Evolutionary conservation across 306 rosid genomes (phyloP).

Genomic region (Rubus idaeus): DNA sequence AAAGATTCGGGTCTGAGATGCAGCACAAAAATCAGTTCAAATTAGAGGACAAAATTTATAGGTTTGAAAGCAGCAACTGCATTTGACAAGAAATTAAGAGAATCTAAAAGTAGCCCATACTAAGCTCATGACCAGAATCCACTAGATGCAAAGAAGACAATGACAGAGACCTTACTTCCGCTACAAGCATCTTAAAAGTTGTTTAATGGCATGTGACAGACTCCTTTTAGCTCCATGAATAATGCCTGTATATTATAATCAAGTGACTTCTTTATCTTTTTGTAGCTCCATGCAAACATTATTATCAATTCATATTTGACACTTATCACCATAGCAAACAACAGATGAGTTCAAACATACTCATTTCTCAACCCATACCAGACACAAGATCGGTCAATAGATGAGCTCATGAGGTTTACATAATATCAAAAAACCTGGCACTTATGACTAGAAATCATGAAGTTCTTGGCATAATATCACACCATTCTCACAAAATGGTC

Average conservation of each 20-base stretch:
- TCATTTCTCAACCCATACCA: not conserved
- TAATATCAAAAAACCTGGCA: not conserved
- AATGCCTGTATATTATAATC: not conserved
- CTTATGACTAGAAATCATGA: not conserved
- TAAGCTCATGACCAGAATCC: not conserved
- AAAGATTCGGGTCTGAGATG: conserved; percentile 51
- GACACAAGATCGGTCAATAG: not conserved
- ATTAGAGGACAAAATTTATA: not conserved
- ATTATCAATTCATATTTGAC: not conserved
- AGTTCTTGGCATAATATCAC: not conserved
- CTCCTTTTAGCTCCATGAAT: not conserved
- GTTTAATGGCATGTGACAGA: conserved; percentile 1
- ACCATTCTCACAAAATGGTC: not conserved
- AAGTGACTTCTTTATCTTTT: not conserved
- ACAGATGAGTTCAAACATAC: not conserved
- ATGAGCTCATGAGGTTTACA: not conserved
- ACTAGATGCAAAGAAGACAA: not conserved
- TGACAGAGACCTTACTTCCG: conserved; percentile 1
- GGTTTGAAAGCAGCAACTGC: not conserved
- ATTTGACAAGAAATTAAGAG: not conserved
- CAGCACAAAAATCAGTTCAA: conserved; percentile 9
- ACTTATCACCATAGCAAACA: not conserved
- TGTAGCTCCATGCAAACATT: not conserved
- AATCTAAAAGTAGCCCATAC: not conserved
- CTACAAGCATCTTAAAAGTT: not conserved